Evolutionary conservation across 192 early-diverging fungal species (phyloP).

Genomic region (Coemansia sp.): DNA sequence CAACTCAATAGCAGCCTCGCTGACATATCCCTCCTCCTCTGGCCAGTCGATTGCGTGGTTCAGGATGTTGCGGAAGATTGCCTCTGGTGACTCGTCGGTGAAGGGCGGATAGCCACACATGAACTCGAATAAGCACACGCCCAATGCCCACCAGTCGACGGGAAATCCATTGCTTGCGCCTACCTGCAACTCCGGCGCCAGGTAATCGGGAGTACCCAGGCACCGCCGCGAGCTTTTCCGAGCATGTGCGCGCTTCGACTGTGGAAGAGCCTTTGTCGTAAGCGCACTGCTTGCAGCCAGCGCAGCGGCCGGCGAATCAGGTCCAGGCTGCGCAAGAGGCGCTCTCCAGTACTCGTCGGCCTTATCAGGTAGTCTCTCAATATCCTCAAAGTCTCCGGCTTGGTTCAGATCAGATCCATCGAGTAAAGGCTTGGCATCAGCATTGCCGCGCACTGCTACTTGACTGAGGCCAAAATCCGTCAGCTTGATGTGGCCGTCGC

Average conservation of each 20-base stretch:
- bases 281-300: conserved; percentile 11
- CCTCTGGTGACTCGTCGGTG: conserved; percentile 80
- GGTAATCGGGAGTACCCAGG: conserved; percentile 90
- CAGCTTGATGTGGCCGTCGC: conserved; percentile 88
- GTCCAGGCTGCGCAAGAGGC: conserved; percentile 22
- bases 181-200: conserved; percentile 90
- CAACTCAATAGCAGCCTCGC: conserved; percentile 65
- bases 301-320: conserved; percentile 16
- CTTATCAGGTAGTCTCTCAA: conserved; percentile 24
- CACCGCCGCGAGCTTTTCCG: conserved; percentile 54
- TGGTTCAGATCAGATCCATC: conserved; percentile 30
- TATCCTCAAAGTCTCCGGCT: conserved; percentile 22
- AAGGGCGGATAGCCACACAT: conserved; percentile 88
- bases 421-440: conserved; percentile 18
- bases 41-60: conserved; percentile 63
- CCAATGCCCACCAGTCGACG: conserved; percentile 97
- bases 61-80: conserved; percentile 88
- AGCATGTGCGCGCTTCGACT: conserved; percentile 46
- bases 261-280: conserved; percentile 37
- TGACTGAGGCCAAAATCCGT: conserved; percentile 95
- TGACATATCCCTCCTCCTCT: conserved; percentile 56
- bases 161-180: conserved; percentile 80
- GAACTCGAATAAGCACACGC: conserved; percentile 90
- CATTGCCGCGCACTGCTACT: conserved; percentile 59
- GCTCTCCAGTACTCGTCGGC: conserved; percentile 44